phyloP scores from a whole-genome alignment of 306 rosid genomes.

The Gillenia trifoliata region DNA sequence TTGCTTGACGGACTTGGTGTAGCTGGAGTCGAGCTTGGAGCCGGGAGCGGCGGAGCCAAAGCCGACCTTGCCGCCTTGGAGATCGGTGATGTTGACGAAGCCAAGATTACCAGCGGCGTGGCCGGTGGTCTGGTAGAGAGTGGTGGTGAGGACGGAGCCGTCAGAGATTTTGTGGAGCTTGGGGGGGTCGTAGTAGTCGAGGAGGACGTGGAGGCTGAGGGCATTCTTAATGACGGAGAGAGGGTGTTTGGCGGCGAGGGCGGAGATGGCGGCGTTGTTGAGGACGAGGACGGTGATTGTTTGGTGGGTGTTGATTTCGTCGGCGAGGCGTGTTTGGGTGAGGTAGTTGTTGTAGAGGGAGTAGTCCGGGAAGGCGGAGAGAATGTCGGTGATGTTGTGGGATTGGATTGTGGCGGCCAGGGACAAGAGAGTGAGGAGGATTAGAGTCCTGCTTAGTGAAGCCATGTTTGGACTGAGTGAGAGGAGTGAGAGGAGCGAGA shows the following conservation, averaged over 20 bases:
- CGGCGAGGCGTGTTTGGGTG: conserved; percentile 61
- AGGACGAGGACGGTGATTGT: conserved; percentile 80
- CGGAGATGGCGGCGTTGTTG: conserved; percentile 51
- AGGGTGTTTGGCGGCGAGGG: conserved; percentile 56
- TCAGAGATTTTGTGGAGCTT: conserved; percentile 81
- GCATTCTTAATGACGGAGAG: conserved; percentile 69
- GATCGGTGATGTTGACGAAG: conserved; percentile 84
- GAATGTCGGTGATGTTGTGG: conserved; percentile 92
- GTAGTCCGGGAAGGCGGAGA: conserved; percentile 50
- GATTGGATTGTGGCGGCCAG: conserved; percentile 27
- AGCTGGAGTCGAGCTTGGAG: conserved; percentile 79
- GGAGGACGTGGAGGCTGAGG: conserved; percentile 66
- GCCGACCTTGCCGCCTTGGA: conserved; percentile 75
- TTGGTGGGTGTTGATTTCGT: conserved; percentile 80
- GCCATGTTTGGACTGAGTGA: conserved; percentile 34
- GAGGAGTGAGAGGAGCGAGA: neutral
- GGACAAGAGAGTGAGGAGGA: conserved; percentile 18
- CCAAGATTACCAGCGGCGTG: conserved; percentile 67
- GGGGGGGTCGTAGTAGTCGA: conserved; percentile 74
- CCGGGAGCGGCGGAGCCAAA: conserved; percentile 89
- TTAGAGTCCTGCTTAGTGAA: neutral
- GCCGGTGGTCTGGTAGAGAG: conserved; percentile 88
- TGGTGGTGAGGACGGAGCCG: conserved; percentile 73
- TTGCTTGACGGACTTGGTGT: conserved; percentile 70
- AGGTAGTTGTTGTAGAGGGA: conserved; percentile 49